These are phyloP conservation scores for Xylaria grammica DNA, from an alignment of 495 filamentous ascomycete species.

Conservation along the genomic window DNA sequence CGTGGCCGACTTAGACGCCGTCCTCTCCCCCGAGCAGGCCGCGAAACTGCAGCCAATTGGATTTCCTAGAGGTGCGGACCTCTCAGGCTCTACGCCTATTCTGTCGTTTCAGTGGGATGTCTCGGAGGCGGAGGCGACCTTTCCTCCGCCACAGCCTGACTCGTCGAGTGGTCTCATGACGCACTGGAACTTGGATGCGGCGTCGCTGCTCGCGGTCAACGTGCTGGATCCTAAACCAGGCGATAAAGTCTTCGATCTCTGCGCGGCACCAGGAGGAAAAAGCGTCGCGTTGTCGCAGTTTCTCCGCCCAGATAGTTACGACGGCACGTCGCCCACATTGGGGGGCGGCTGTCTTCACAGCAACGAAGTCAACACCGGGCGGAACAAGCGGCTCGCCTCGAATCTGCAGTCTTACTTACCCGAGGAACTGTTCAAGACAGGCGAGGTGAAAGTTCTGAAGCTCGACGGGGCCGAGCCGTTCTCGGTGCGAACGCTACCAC, in stretches of 20 bases:
- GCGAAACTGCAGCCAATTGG: conserved; percentile 2
- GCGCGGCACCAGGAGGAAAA: conserved; percentile 22
- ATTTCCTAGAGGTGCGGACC: not conserved
- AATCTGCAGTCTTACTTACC: conserved; percentile 19
- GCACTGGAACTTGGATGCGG: conserved; percentile 26
- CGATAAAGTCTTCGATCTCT: conserved; percentile 23
- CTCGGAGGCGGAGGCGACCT: conserved; percentile 14
- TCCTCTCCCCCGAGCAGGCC: conserved; percentile 7
- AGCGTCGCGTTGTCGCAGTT: conserved; percentile 20
- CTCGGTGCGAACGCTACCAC: conserved; percentile 6
- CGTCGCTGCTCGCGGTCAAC: conserved; percentile 20
- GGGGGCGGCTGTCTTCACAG: conserved; percentile 24
- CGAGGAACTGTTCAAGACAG: conserved; percentile 2
- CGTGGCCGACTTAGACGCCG: not conserved
- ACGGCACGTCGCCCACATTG: conserved; percentile 1
- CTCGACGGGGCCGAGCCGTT: conserved; percentile 19
- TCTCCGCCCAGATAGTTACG: conserved; percentile 7
- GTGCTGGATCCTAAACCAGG: conserved; percentile 16
- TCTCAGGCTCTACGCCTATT: not conserved
- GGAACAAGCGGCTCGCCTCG: conserved; percentile 18
- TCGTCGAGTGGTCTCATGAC: conserved; percentile 15
- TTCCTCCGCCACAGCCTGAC: conserved; percentile 14
- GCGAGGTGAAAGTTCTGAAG: conserved; percentile 22
- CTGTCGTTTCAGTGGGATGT: conserved; percentile 21
- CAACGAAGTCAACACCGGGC: conserved; percentile 22